Evolutionary conservation across 768 basidiomycete genomes (phyloP), one percentile per base, ranked within the genome.

Genomic region (Suillus spraguei): DNA sequence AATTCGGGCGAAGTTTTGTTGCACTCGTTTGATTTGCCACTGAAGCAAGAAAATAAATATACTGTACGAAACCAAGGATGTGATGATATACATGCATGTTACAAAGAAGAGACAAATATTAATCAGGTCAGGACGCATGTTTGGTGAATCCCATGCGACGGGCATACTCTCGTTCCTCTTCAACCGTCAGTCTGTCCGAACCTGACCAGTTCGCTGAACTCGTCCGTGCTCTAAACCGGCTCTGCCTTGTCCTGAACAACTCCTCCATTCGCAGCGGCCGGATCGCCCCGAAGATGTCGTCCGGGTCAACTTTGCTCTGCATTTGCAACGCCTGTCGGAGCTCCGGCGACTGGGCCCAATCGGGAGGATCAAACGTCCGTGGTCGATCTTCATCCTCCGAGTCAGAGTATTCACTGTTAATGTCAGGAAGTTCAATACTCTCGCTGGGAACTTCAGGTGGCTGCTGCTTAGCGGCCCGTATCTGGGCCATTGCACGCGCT

Each of bases 181-280:
- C 87, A 28, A 81, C 75, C 17, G 94, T 96, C 69, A 99, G 78
- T 32, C 87, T 82, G 77, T 98, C 97, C n/a, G 89, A 78, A n/a
- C 94, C 94, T 7, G 87, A 84, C 97, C 97, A 99, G 73, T 97
- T 97, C 39, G 97, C 97, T 13, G 94, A 96, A 70, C 94, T 96
- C 10, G 94, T 93, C 54, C 97, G 83, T 8, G 92, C 90, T 63
- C 96, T 82, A 81, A 97, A 97, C 58, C 90, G 84, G 67, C 88
- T 91, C 20, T 87, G 88, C 65, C 88, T 82, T 33, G 80, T 83
- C 69, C 87, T 85, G 83, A 99, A 99, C 66, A 99, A 83, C 71
- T 98, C 95, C 67, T 96, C 95, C 95, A 99, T 97, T 65, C 81
- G 83, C 61, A 98, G 78, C 6, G 92, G 92, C 63, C 86, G 85